phyloP scores from a whole-genome alignment of 352 stramenopile species.

The Aphanomyces astaci region DNA sequence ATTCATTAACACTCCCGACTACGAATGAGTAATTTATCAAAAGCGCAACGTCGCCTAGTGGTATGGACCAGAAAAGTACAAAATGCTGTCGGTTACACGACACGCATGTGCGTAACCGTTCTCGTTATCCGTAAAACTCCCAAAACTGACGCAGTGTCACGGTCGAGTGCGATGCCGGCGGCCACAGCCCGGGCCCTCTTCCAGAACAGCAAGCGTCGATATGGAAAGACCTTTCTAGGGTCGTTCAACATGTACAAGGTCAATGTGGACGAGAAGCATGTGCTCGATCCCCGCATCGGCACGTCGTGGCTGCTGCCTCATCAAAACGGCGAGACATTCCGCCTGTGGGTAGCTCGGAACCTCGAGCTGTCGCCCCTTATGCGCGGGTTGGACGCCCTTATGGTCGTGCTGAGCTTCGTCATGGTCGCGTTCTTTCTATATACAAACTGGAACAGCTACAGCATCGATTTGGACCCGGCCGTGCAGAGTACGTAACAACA shows the following conservation, averaged over 20 bases:
- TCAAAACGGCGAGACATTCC: constrained; percentile 37
- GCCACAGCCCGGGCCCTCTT: neutral
- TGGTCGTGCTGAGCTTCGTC: constrained; percentile 52
- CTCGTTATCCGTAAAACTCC: neutral
- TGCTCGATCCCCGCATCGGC: neutral
- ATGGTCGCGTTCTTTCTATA: constrained; percentile 58
- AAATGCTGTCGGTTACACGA: too few species aligned
- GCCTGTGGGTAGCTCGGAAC: constrained; percentile 65
- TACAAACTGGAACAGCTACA: constrained; percentile 48
- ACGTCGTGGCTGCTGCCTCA: constrained; percentile 4
- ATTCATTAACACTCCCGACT: too few species aligned
- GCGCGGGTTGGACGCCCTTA: constrained; percentile 33
- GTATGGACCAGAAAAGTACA: too few species aligned
- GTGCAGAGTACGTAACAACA: constrained; percentile 51
- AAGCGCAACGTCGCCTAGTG: too few species aligned
- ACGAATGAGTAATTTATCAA: too few species aligned
- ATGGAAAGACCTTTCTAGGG: neutral
- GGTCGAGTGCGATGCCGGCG: neutral
- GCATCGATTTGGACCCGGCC: constrained; percentile 28
- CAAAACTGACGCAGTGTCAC: neutral
- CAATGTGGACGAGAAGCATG: neutral
- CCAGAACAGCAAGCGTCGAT: neutral
- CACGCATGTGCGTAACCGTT: too few species aligned
- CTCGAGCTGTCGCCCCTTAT: constrained; percentile 54
- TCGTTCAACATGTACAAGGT: neutral